These are phyloP conservation scores for Tylopilus plumbeoviolaceoides DNA, from an alignment of 768 basidiomycete species.

Conservation along the genomic window DNA sequence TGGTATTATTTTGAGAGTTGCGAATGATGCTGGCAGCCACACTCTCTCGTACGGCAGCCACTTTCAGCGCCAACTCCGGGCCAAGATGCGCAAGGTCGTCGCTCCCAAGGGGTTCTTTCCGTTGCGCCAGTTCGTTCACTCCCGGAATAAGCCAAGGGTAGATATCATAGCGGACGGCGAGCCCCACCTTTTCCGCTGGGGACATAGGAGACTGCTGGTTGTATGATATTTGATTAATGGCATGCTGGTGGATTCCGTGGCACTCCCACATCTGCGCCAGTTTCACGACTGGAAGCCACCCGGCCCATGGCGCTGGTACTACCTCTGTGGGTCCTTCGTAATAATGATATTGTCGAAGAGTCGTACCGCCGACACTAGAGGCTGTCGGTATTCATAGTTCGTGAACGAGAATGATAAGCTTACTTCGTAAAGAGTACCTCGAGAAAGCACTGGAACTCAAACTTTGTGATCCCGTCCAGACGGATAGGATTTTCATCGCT, in stretches of 20 bases:
- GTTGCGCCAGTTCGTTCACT: conserved; percentile 18
- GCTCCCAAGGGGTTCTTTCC: conserved; percentile 15
- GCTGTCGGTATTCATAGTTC: too few species aligned
- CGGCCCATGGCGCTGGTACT: neutral
- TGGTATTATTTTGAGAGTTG: too few species aligned
- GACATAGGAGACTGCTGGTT: neutral
- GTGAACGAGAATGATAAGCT: neutral
- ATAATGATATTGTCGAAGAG: neutral
- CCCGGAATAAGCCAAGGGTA: conserved; percentile 32
- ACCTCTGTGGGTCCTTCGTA: neutral
- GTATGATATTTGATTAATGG: conserved; percentile 28
- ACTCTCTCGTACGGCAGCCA: conserved; percentile 23
- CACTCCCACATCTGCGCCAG: conserved; percentile 39
- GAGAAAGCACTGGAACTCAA: conserved; percentile 26
- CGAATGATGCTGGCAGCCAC: neutral
- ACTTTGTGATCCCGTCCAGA: conserved; percentile 18
- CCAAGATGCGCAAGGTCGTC: conserved; percentile 14
- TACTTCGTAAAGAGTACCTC: conserved; percentile 17
- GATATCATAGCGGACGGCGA: conserved; percentile 32
- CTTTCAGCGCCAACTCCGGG: conserved; percentile 15
- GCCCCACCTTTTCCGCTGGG: conserved; percentile 26
- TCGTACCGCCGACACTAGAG: neutral
- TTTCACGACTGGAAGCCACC: conserved; percentile 39
- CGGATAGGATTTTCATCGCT: conserved; percentile 20
- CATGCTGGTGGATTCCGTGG: conserved; percentile 25